Evolutionary conservation across 208 protist species (phyloP).

Genomic region (Trypanosoma brucei): DNA sequence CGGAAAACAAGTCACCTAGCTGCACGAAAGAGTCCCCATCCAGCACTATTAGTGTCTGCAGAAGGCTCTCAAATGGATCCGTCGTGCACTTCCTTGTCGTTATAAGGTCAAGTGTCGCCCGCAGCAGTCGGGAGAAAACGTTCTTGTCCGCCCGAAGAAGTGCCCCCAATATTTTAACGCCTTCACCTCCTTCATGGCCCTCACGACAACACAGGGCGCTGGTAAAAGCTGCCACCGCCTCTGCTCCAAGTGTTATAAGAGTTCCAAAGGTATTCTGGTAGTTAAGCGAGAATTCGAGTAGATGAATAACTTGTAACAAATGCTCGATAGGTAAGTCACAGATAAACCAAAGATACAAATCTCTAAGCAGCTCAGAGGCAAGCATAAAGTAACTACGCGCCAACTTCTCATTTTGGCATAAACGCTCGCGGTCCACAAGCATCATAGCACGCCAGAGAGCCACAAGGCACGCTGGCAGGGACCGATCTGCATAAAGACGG

Average conservation of each 20-base stretch:
- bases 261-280: not conserved
- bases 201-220: constrained; percentile 9
- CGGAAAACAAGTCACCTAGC: constrained; percentile 7
- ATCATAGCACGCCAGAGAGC: constrained; percentile 36
- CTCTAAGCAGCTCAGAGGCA: constrained; percentile 31
- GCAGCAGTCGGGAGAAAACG: constrained; percentile 17
- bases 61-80: not conserved
- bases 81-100: constrained; percentile 12
- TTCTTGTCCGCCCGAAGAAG: constrained; percentile 10
- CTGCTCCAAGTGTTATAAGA: constrained; percentile 12
- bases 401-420: constrained; percentile 36
- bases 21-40: constrained; percentile 12
- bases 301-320: constrained; percentile 33
- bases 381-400: constrained; percentile 25
- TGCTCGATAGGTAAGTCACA: constrained; percentile 22
- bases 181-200: constrained; percentile 1
- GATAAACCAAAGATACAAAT: constrained; percentile 52
- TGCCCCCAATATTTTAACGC: constrained; percentile 1
- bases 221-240: constrained; percentile 17
- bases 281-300: constrained; percentile 34
- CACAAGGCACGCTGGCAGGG: constrained; percentile 28
- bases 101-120: constrained; percentile 15
- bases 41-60: constrained; percentile 15
- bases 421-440: constrained; percentile 19
- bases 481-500: constrained; percentile 40